A percentile compares a stretch with the other conserved stretches of the same genome.
Evolutionary conservation across 169 alveolate species (phyloP).

Genomic region (Plasmodium cynomolgi): DNA sequence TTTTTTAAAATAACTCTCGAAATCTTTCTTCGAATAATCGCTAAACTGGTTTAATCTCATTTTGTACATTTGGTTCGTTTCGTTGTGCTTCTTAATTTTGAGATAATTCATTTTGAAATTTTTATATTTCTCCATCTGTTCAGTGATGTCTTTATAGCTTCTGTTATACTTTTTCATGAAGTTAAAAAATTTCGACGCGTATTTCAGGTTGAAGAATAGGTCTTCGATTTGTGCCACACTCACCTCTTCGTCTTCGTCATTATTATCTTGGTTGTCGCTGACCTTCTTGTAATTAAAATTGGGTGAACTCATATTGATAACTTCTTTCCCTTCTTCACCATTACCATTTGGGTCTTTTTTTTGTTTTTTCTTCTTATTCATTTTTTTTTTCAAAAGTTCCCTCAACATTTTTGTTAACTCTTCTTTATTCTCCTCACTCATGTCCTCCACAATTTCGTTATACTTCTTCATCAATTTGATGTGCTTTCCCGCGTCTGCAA

Average conservation of each 20-base stretch:
- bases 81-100: constrained; percentile 21
- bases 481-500: background rate
- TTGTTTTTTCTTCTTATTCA: background rate
- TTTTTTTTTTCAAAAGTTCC: constrained; percentile 17
- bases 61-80: constrained; percentile 18
- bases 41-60: constrained; percentile 39
- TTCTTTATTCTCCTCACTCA: background rate
- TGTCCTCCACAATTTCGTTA: background rate
- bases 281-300: background rate
- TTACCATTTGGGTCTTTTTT: background rate
- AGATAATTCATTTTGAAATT: constrained; percentile 29
- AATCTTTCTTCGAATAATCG: constrained; percentile 62
- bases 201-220: constrained; percentile 21
- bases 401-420: constrained; percentile 18
- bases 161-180: constrained; percentile 62
- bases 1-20: constrained; percentile 35
- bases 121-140: constrained; percentile 45
- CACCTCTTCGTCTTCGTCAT: background rate
- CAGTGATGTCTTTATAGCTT: constrained; percentile 24
- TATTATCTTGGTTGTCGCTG: background rate
- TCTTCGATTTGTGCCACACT: background rate
- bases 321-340: background rate
- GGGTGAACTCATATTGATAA: background rate
- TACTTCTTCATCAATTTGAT: constrained; percentile 10
- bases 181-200: constrained; percentile 28